Evolutionary conservation across 805 yeast species (phyloP), one percentile per base, ranked within the genome.

Genomic region (Metschnikowia bowlesiae): DNA sequence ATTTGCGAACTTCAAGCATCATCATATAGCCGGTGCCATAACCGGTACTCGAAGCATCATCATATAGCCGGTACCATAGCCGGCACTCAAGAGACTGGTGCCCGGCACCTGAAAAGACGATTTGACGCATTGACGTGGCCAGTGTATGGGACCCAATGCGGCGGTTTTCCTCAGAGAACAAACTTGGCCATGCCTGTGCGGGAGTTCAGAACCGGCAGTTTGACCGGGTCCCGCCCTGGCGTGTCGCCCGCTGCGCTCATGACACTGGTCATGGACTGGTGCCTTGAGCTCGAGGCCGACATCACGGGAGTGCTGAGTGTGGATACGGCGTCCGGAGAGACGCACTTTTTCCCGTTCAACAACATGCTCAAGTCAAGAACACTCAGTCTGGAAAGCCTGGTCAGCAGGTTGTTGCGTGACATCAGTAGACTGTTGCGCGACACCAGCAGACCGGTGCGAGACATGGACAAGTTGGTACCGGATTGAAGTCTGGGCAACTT

Each of bases 271-370:
- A 39, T 51, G 4, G 61, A 57, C 5, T 54, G 48, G 16, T 53
- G 57, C n/a, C 56, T 46, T 2, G 60, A 55, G 3, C 18, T 53
- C 28, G 39, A 44, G 11, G 56, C 57, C 13, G 61, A 57, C 5
- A 51, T 40, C 4, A 53, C 51, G 0, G 62, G 62, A 0, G 61
- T 57, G 28, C 54, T 55, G 45, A 58, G 52, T 10, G 46, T 47
- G 8, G 59, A 51, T 10, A 58, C 59, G 8, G 51, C 51, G 22
- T 57, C 59, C 2, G 62, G 62, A 2, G 59, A 49, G 26, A 47
- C 48, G 49, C 62, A 58, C 29, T 52, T 51, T 18, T 53, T 56
- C 14, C 62, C 62, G 4, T 48, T 48, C 32, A 58, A 40, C 6
- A 52, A 41, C 38, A 42, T 53, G 22, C 26, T 32, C 32, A 48